phyloP scores from a whole-genome alignment of 139 green algal species.

The Chara braunii region DNA sequence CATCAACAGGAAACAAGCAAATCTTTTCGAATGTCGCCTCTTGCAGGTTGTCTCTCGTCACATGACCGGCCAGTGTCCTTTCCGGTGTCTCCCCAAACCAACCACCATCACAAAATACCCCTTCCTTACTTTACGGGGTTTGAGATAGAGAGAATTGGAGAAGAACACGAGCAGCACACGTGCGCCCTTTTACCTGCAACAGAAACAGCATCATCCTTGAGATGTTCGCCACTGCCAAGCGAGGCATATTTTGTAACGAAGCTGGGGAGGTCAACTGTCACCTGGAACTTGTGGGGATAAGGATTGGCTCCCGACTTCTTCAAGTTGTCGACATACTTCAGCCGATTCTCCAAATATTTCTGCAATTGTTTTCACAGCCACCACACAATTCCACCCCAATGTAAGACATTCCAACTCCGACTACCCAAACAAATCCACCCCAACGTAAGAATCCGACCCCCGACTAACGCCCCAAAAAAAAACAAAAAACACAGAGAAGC shows the following conservation, averaged over 20 bases:
- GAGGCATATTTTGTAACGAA: constrained; percentile 69
- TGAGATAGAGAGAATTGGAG: not conserved
- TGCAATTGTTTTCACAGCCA: too few relatives aligned
- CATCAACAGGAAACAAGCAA: too few relatives aligned
- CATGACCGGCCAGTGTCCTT: too few relatives aligned
- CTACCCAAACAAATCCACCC: not conserved
- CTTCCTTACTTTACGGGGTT: too few relatives aligned
- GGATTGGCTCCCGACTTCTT: constrained; percentile 80
- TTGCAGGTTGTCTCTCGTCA: too few relatives aligned
- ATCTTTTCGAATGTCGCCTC: too few relatives aligned
- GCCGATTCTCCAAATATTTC: constrained; percentile 79
- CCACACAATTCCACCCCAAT: not conserved
- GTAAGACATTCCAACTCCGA: not conserved
- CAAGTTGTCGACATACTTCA: constrained; percentile 56
- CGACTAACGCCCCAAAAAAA: not conserved
- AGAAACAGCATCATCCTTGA: constrained; percentile 40
- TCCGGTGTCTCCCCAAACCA: too few relatives aligned
- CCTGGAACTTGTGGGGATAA: constrained; percentile 98
- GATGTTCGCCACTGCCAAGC: constrained; percentile 58
- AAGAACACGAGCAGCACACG: not conserved
- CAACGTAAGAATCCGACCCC: not conserved
- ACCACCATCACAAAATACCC: too few relatives aligned
- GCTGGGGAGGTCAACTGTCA: constrained; percentile 57
- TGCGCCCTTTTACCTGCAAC: constrained; percentile 36
- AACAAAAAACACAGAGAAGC: not conserved